Evolutionary conservation across 2,329 filamentous ascomycete species (phyloP).

Genomic region (Leptographium procerum): DNA sequence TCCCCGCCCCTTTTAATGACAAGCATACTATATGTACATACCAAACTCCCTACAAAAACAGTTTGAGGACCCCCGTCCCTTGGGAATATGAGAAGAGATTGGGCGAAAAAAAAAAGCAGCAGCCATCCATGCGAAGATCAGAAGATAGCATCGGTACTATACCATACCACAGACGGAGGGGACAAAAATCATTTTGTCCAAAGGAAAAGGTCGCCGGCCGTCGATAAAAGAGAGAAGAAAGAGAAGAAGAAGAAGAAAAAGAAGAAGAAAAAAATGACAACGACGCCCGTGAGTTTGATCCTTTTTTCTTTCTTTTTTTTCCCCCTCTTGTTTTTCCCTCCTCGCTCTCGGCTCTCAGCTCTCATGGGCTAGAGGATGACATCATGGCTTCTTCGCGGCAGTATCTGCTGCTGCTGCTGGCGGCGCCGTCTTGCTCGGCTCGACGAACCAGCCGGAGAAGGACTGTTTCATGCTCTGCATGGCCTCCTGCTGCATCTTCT

Average conservation of each 20-base stretch:
- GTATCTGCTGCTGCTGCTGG: neutral
- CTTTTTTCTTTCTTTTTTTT: too few species aligned
- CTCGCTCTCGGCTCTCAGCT: too few species aligned
- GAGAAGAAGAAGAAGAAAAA: too few species aligned
- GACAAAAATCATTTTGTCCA: too few species aligned
- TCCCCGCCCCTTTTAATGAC: neutral
- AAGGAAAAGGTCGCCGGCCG: too few species aligned
- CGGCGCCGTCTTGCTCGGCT: neutral
- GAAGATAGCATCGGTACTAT: too few species aligned
- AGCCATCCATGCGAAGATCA: neutral
- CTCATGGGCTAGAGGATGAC: too few species aligned
- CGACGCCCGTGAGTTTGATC: too few species aligned
- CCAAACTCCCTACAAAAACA: neutral
- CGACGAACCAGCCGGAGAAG: slow-evolving; percentile 46
- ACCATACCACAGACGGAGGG: too few species aligned
- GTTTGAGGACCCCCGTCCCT: neutral
- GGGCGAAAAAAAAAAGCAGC: neutral
- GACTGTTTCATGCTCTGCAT: slow-evolving; percentile 86
- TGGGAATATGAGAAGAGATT: neutral
- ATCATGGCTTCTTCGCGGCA: neutral
- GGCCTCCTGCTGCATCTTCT: slow-evolving; percentile 79
- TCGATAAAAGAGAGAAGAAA: too few species aligned
- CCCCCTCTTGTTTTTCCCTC: too few species aligned
- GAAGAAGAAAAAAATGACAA: too few species aligned
- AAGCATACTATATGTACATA: neutral